Evolutionary conservation across 192 early-diverging fungal genomes (phyloP).

Genomic region (Diversispora epigaea): DNA sequence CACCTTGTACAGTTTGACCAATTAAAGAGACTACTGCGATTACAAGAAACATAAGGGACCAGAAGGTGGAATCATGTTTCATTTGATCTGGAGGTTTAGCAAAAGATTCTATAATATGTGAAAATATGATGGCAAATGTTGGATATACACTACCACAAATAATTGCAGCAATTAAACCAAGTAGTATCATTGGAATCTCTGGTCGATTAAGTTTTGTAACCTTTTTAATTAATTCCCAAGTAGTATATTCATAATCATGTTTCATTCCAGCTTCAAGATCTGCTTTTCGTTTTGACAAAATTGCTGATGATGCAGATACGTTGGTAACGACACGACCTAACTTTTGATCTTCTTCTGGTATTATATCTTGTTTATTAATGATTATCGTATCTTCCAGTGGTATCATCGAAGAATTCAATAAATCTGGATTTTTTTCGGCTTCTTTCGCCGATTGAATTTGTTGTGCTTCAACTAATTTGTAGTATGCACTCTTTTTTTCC

Average conservation of each 20-base stretch:
- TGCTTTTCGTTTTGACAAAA: slow-evolving; percentile 2
- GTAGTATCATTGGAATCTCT: neutral
- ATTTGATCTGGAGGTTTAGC: slow-evolving; percentile 17
- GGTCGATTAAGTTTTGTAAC: slow-evolving; percentile 7
- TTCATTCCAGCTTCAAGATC: slow-evolving; percentile 25
- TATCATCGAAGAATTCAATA: neutral
- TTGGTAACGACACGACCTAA: slow-evolving; percentile 13
- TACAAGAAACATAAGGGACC: slow-evolving; percentile 47
- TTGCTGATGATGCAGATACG: slow-evolving; percentile 12
- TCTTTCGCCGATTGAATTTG: slow-evolving; percentile 43
- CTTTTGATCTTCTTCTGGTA: slow-evolving; percentile 20
- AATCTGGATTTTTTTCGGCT: slow-evolving; percentile 14
- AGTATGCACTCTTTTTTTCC: slow-evolving; percentile 51
- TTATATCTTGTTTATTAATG: neutral
- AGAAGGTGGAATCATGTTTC: slow-evolving; percentile 42
- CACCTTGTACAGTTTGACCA: slow-evolving; percentile 5
- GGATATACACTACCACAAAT: slow-evolving; percentile 52
- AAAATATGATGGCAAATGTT: slow-evolving; percentile 71
- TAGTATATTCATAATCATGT: slow-evolving; percentile 9
- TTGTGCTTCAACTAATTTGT: slow-evolving; percentile 59
- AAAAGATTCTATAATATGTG: slow-evolving; percentile 39
- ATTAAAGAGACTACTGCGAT: slow-evolving; percentile 22
- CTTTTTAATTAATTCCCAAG: slow-evolving; percentile 22
- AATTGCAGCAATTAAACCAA: slow-evolving; percentile 18
- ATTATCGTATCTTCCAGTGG: slow-evolving; percentile 3